These are phyloP conservation scores for Elasticomyces elasticus DNA, from an alignment of 495 filamentous ascomycete species.

Conservation along the genomic window DNA sequence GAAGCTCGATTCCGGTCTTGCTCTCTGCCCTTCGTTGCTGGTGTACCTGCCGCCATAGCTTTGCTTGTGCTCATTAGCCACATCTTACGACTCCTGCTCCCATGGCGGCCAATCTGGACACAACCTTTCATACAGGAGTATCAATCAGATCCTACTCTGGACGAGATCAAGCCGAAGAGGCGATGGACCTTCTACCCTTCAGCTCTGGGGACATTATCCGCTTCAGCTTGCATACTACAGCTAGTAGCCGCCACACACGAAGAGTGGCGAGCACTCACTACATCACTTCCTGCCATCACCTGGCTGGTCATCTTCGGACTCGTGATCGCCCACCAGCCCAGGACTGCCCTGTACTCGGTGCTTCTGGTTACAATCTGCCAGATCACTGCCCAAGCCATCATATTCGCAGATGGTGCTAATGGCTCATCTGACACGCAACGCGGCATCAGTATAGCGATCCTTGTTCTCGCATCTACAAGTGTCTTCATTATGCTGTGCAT, in stretches of 20 bases:
- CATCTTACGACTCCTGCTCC: not conserved
- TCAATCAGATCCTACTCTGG: not conserved
- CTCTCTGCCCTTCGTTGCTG: slow-evolving; percentile 14
- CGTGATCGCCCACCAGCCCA: not conserved
- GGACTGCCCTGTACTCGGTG: slow-evolving; percentile 9
- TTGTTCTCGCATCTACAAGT: slow-evolving; percentile 34
- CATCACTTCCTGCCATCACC: slow-evolving; percentile 2
- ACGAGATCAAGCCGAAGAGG: not conserved
- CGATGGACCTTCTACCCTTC: not conserved
- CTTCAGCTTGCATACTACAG: slow-evolving; percentile 8
- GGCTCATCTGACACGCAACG: not conserved
- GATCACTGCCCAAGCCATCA: not conserved
- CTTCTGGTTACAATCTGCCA: slow-evolving; percentile 10
- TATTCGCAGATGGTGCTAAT: not conserved
- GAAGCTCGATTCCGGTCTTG: slow-evolving; percentile 19
- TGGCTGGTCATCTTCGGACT: slow-evolving; percentile 11
- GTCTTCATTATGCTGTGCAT: slow-evolving; percentile 53
- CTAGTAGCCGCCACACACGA: not conserved
- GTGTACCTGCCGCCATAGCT: slow-evolving; percentile 12
- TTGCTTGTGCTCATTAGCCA: slow-evolving; percentile 8
- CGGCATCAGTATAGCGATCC: not conserved
- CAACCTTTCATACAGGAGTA: slow-evolving; percentile 20
- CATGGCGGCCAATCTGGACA: slow-evolving; percentile 14
- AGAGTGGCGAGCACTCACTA: not conserved
- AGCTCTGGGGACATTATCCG: slow-evolving; percentile 2